phyloP scores from a whole-genome alignment of 805 yeast genomes.

The Groenewaldozyma tartarivorans region DNA sequence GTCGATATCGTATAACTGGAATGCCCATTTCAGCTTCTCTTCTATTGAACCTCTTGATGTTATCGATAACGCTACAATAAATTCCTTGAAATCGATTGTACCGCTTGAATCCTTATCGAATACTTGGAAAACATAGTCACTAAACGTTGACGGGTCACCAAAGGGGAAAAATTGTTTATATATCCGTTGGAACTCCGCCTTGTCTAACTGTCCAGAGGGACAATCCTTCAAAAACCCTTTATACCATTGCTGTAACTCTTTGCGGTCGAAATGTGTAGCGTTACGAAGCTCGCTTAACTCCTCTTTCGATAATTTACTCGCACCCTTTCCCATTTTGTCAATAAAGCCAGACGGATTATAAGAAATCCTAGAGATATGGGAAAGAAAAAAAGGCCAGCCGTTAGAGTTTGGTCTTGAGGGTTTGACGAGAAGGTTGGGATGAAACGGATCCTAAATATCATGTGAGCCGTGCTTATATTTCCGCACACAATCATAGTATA shows the following conservation, averaged over 20 bases:
- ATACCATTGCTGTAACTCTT: conserved; percentile 97
- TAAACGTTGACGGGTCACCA: conserved; percentile 91
- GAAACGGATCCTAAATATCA: no score
- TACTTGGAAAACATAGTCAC: conserved; percentile 77
- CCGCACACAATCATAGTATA: no score
- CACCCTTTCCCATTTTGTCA: conserved; percentile 77
- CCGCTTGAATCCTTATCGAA: conserved; percentile 79
- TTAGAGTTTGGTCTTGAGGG: no score
- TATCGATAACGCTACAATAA: conserved; percentile 75
- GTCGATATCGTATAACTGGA: conserved; percentile 76
- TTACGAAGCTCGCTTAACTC: conserved; percentile 74
- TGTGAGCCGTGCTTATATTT: no score
- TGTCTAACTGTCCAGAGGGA: conserved; percentile 79
- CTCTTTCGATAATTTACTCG: conserved; percentile 84
- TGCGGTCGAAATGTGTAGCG: conserved; percentile 82
- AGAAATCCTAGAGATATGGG: no score
- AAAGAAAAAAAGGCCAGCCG: no score
- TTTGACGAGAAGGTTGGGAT: no score
- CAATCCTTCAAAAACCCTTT: conserved; percentile 93
- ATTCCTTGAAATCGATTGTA: conserved; percentile 82
- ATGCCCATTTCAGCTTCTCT: conserved; percentile 85
- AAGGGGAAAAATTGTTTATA: conserved; percentile 97
- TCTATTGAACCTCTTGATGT: conserved; percentile 79
- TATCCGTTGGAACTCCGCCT: conserved; percentile 81
- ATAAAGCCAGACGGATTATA: background rate